These are phyloP conservation scores for Dactylorhiza incarnata DNA, from an alignment of 106 monocot species.

Conservation along the genomic window DNA sequence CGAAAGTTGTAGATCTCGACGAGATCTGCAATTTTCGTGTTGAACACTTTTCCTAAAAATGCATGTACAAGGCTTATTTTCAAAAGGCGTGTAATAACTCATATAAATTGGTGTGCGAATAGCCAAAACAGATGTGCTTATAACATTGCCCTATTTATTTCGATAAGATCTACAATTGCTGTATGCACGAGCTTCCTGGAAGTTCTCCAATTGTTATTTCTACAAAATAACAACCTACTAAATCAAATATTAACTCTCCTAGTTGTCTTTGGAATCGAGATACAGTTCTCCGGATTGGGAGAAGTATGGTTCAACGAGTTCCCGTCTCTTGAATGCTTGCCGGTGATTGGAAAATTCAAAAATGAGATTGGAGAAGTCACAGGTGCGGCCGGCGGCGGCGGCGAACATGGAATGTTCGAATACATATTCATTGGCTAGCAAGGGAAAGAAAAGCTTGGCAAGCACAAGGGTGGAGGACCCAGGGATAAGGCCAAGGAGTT, in stretches of 20 bases:
- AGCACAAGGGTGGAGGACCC: neutral
- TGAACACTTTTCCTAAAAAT: too few relatives aligned
- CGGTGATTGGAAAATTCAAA: conserved; percentile 17
- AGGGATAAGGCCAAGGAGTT: conserved; percentile 10
- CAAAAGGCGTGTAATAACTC: too few relatives aligned
- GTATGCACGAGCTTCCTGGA: too few relatives aligned
- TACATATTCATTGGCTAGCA: conserved; percentile 5
- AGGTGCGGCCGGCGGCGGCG: neutral
- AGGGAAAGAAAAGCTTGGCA: conserved; percentile 1
- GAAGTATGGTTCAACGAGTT: neutral
- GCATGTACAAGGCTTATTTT: too few relatives aligned
- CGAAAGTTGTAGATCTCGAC: too few relatives aligned
- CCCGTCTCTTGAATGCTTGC: conserved; percentile 56
- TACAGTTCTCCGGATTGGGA: conserved; percentile 8
- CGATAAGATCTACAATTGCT: too few relatives aligned
- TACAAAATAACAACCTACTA: neutral
- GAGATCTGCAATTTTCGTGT: too few relatives aligned
- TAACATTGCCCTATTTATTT: too few relatives aligned
- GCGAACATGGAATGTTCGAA: conserved; percentile 4
- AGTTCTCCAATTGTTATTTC: too few relatives aligned
- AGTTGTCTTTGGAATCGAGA: conserved; percentile 58
- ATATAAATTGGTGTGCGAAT: too few relatives aligned
- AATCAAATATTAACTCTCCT: conserved; percentile 31
- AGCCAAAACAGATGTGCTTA: too few relatives aligned
- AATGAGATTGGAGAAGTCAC: neutral